Evolutionary conservation across 208 protist genomes (phyloP).

Genomic region (Trypanosoma boissoni): DNA sequence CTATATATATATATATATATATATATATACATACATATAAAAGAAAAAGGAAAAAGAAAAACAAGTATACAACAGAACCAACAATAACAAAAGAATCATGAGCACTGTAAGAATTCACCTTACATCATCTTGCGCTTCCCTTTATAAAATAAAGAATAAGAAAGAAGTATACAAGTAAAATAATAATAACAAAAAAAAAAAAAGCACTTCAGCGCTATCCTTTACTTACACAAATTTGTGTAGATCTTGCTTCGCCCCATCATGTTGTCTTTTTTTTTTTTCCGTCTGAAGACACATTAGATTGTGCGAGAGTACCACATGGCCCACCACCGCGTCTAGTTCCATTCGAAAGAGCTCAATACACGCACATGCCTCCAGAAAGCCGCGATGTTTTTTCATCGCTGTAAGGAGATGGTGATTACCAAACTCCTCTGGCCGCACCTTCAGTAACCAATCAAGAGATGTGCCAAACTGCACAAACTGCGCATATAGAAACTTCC

Average conservation of each 20-base stretch:
- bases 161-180: not conserved
- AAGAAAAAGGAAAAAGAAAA: not conserved
- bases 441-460: conserved; percentile 14
- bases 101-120: conserved; percentile 1
- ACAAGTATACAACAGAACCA: too few species aligned
- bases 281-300: conserved; percentile 41
- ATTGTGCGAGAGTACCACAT: conserved; percentile 66
- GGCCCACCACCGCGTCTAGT: conserved; percentile 57
- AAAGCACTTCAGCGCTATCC: not conserved
- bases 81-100: not conserved
- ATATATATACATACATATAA: not conserved
- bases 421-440: conserved; percentile 5
- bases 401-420: conserved; percentile 29
- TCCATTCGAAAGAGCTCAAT: conserved; percentile 63
- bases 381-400: conserved; percentile 32
- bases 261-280: not conserved
- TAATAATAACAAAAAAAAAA: conserved; percentile 4
- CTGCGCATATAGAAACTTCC: conserved; percentile 28
- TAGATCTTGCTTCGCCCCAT: not conserved
- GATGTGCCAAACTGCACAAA: conserved; percentile 23
- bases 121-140: not conserved
- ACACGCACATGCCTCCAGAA: conserved; percentile 52
- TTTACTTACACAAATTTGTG: not conserved
- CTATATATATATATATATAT: not conserved
- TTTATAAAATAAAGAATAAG: too few species aligned